Percentiles rank a stretch among this genome's conserved stretches.
Conservation (phyloP, 805 yeast genomes). For the Blastobotrys attinorum region DNA sequence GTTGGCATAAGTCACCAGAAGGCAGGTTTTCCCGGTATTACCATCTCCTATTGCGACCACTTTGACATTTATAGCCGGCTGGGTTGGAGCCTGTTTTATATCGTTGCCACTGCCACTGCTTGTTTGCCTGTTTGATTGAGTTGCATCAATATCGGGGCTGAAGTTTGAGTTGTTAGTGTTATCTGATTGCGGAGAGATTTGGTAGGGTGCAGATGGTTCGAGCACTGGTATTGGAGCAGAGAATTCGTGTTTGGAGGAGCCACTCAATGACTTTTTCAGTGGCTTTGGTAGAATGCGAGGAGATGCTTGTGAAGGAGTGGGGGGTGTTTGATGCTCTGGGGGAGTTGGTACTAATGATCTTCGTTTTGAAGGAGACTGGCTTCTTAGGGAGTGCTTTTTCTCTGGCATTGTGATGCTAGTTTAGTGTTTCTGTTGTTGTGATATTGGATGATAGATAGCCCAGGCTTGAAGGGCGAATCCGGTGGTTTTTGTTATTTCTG, state of each 20-base stretch:
- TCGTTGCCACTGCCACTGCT: no score
- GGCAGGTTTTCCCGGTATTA: conserved; percentile 84
- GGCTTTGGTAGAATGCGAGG: no score
- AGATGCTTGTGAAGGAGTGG: no score
- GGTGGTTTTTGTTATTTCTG: no score
- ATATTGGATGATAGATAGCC: no score
- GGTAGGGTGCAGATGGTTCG: neutral
- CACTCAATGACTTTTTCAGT: neutral
- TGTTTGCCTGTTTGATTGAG: no score
- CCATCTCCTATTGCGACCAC: conserved; percentile 85
- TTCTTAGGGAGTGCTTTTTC: neutral
- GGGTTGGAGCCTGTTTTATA: neutral
- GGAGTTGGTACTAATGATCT: neutral
- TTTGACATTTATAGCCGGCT: conserved; percentile 38
- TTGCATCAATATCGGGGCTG: neutral
- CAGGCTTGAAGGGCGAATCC: no score
- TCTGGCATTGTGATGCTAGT: no score
- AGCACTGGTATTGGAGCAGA: neutral
- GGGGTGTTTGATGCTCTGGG: neutral
- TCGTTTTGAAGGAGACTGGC: neutral
- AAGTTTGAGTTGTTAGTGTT: neutral
- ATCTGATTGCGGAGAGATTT: neutral
- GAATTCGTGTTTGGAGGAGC: neutral
- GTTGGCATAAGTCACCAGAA: conserved; percentile 56
- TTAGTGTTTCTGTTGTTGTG: no score